Evolutionary conservation across 805 yeast genomes (phyloP), one percentile per base, ranked within the genome.

Genomic region (Saccharomycopsis guyanensis): DNA sequence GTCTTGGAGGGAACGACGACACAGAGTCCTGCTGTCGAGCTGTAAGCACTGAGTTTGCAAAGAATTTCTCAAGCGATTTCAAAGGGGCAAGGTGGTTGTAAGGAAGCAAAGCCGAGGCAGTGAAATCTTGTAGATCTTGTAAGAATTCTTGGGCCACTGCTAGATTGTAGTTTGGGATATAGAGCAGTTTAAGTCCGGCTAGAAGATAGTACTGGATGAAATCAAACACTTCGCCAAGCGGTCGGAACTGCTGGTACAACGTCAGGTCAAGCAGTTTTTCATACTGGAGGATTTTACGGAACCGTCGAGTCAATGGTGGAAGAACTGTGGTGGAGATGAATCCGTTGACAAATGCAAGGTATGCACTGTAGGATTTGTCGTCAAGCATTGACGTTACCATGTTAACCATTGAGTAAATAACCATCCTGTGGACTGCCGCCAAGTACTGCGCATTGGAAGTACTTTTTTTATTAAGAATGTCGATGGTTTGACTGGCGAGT

Each of bases 311-410:
- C n/a, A n/a, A n/a, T n/a, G n/a, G n/a, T n/a, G n/a, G n/a, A n/a
- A n/a, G n/a, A n/a, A 45, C 16, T 18, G 43, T 31, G 2, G 42
- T 33, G 15, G 43, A 15, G 10, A 45, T 32, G 35, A 45, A 45
- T 16, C 48, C 48, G 4, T 40, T 24, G 16, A 39, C 39, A 39
- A 39, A 45, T 8, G 44, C 6, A 3, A 39, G 5, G 23, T 39
- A 45, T 8, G 43, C 12, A 3, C 16, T 20, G 18, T 15, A 45
- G 13, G 31, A 33, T n/a, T 12, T 19, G 6, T 32, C 39, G 15
- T 31, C 18, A 5, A 29, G n/a, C 6, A 38, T 6, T 34, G 38
- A 8, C 38, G 7, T 18, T 7, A 8, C 7, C 24, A 24, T 27
- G n/a, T 12, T 6, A n/a, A n/a, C n/a, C n/a, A n/a, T n/a, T n/a